A percentile compares a stretch with the other conserved stretches of the same genome.
These are phyloP conservation scores for Dillenia turbinata DNA, from an alignment of 164 flowering plant species.

Conservation along the genomic window DNA sequence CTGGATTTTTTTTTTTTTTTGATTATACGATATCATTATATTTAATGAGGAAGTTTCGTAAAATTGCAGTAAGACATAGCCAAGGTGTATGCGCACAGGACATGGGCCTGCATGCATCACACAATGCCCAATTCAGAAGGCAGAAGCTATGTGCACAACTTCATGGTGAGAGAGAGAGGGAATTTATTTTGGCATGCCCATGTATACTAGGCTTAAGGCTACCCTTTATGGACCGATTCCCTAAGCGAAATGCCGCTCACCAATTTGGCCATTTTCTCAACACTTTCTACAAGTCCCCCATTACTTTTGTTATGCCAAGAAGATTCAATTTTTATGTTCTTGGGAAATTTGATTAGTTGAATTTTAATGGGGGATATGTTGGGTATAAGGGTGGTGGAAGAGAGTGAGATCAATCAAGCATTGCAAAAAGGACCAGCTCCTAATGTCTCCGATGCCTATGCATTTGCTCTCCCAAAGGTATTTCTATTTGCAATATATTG, in stretches of 20 bases:
- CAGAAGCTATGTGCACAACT: constrained; percentile 53
- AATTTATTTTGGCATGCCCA: constrained; percentile 62
- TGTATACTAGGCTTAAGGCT: constrained; percentile 52
- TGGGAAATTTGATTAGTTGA: too few species aligned
- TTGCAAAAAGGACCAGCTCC: constrained; percentile 58
- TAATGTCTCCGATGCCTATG: constrained; percentile 69
- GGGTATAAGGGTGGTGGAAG: constrained; percentile 58
- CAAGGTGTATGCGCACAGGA: constrained; percentile 51
- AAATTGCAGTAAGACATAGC: too few species aligned
- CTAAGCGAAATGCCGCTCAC: constrained; percentile 39
- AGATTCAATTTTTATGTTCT: too few species aligned
- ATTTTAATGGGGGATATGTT: not conserved
- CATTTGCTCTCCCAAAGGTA: constrained; percentile 69
- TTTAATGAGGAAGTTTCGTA: too few species aligned
- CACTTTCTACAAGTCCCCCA: constrained; percentile 67
- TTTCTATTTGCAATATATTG: constrained; percentile 3
- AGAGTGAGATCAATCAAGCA: constrained; percentile 55
- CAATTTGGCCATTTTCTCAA: constrained; percentile 38
- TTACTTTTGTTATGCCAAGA: constrained; percentile 42
- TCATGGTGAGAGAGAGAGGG: constrained; percentile 54
- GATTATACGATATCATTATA: too few species aligned
- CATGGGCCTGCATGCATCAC: constrained; percentile 68
- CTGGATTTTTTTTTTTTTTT: too few species aligned
- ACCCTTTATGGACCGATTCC: constrained; percentile 62
- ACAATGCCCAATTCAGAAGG: constrained; percentile 71